Evolutionary conservation across 441 rosid genomes (phyloP).

Genomic region (Populus hybrid): DNA sequence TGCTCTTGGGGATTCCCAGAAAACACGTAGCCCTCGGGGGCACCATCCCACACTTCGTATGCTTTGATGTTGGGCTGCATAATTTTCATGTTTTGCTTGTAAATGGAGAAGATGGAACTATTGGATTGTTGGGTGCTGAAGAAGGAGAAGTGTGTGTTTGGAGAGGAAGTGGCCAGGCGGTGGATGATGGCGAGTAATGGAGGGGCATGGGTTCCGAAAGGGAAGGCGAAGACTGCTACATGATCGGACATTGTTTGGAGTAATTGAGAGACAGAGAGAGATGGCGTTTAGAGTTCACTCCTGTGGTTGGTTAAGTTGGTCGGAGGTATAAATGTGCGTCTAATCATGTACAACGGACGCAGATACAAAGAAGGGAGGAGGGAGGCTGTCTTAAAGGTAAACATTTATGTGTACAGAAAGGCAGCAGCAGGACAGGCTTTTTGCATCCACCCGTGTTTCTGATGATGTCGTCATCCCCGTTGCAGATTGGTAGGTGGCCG

Average conservation of each 20-base stretch:
- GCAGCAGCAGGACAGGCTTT: too few relatives aligned
- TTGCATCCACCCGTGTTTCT: too few relatives aligned
- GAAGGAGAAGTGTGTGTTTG: slow-evolving; percentile 39
- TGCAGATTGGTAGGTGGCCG: too few relatives aligned
- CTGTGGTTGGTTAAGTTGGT: too few relatives aligned
- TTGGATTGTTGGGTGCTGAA: slow-evolving; percentile 37
- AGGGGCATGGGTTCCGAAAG: slow-evolving; percentile 44
- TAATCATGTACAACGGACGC: too few relatives aligned
- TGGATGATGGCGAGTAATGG: slow-evolving; percentile 37
- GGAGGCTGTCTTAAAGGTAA: too few relatives aligned
- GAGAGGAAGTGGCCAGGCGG: slow-evolving; percentile 27
- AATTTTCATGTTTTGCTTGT: background rate
- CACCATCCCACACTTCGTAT: slow-evolving; percentile 38
- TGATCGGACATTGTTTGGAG: slow-evolving; percentile 14
- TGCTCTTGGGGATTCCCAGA: slow-evolving; percentile 41
- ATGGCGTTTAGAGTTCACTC: background rate
- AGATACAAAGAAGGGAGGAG: too few relatives aligned
- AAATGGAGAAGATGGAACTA: slow-evolving; percentile 21
- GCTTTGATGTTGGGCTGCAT: slow-evolving; percentile 29
- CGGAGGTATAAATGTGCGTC: too few relatives aligned
- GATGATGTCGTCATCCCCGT: too few relatives aligned
- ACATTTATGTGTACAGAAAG: too few relatives aligned
- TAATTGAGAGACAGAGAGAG: background rate
- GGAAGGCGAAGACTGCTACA: slow-evolving; percentile 44
- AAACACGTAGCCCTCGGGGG: slow-evolving; percentile 41